These are phyloP conservation scores for Penicillium parvum DNA, from an alignment of 495 filamentous ascomycete genomes.

Conservation along the genomic window DNA sequence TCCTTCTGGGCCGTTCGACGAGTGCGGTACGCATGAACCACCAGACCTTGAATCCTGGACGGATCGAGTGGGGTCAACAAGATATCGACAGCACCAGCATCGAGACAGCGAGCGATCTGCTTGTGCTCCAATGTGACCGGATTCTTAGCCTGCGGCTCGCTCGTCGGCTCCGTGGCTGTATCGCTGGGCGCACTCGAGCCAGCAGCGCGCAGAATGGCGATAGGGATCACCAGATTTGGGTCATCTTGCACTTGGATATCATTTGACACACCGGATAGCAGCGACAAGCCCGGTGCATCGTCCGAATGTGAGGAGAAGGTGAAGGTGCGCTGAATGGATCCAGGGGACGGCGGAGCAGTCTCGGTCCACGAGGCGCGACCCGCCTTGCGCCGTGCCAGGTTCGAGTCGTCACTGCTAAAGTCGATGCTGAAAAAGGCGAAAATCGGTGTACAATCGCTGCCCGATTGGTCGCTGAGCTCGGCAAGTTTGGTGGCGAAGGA, in stretches of 20 bases:
- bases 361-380: constrained; percentile 38
- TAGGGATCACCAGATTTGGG: constrained; percentile 69
- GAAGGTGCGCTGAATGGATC: constrained; percentile 38
- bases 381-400: constrained; percentile 34
- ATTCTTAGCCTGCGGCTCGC: constrained; percentile 39
- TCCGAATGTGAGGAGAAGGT: constrained; percentile 47
- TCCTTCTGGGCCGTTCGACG: constrained; percentile 67
- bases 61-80: constrained; percentile 69
- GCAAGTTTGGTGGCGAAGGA: constrained; percentile 67
- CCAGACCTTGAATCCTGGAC: constrained; percentile 65
- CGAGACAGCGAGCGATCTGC: constrained; percentile 63
- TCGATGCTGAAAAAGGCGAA: constrained; percentile 72
- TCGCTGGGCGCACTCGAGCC: constrained; percentile 22
- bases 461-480: constrained; percentile 60
- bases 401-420: constrained; percentile 27
- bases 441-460: constrained; percentile 61
- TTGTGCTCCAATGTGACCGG: constrained; percentile 35
- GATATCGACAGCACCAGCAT: constrained; percentile 82
- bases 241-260: constrained; percentile 67
- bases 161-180: constrained; percentile 16
- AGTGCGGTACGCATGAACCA: constrained; percentile 76
- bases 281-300: constrained; percentile 60
- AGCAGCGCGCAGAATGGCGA: constrained; percentile 58
- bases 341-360: constrained; percentile 28
- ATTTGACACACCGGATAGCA: constrained; percentile 64